A percentile compares a stretch with the other conserved stretches of the same genome.
These are phyloP conservation scores for Aspergillus ruber DNA, from an alignment of 2,329 filamentous ascomycete genomes.

Conservation along the genomic window DNA sequence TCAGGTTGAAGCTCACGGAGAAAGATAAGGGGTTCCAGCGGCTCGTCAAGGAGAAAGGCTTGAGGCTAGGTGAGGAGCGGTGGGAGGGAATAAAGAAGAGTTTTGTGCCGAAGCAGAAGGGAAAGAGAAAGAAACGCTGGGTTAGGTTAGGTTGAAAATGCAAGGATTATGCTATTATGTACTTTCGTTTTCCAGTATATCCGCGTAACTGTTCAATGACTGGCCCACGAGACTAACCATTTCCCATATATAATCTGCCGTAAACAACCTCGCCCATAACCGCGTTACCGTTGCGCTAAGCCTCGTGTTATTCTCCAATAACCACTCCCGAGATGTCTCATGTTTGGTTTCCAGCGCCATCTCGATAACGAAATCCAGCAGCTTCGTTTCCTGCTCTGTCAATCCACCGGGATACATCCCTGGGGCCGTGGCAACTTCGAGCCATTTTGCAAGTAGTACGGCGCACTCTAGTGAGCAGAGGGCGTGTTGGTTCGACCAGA, in stretches of 20 bases:
- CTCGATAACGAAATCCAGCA: slow-evolving; percentile 30
- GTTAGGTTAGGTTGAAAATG: no score
- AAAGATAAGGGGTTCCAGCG: no score
- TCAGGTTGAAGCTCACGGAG: no score
- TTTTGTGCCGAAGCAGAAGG: no score
- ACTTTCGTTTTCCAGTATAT: slow-evolving; percentile 18
- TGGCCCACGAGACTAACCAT: slow-evolving; percentile 30
- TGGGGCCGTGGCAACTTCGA: slow-evolving; percentile 22
- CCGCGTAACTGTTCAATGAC: slow-evolving; percentile 28
- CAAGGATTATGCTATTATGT: background rate
- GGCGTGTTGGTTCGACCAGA: slow-evolving; percentile 54
- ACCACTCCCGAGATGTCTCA: slow-evolving; percentile 24
- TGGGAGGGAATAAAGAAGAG: no score
- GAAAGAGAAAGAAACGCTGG: no score
- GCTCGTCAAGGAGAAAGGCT: no score
- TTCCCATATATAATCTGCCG: slow-evolving; percentile 32
- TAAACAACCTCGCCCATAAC: slow-evolving; percentile 30
- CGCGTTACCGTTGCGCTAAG: slow-evolving; percentile 26
- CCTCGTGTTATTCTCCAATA: slow-evolving; percentile 26
- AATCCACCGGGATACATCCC: slow-evolving; percentile 5
- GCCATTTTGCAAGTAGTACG: slow-evolving; percentile 47
- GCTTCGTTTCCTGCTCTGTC: slow-evolving; percentile 26
- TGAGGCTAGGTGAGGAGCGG: no score
- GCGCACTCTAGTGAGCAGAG: slow-evolving; percentile 51
- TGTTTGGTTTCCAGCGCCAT: slow-evolving; percentile 32